A percentile compares a stretch with the other conserved stretches of the same genome.
These are phyloP conservation scores for Ceratobasidium papillatum DNA, from an alignment of 1,284 basidiomycete genomes.

Conservation along the genomic window DNA sequence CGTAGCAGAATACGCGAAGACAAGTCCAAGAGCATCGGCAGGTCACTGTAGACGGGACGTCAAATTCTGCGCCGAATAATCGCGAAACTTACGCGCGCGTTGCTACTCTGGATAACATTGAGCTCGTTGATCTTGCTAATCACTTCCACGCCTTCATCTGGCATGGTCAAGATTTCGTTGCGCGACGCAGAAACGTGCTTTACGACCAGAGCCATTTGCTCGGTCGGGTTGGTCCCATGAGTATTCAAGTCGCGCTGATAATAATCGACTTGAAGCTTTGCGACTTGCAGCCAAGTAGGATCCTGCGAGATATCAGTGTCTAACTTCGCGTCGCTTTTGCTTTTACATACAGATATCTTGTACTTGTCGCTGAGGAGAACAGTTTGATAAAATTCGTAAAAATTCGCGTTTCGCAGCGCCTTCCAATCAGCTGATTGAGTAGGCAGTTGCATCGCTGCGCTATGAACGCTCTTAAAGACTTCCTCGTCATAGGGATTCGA, in stretches of 20 bases:
- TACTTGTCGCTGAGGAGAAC: constrained; percentile 26
- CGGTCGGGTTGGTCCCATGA: constrained; percentile 16
- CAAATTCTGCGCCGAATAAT: not conserved
- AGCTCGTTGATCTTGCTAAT: constrained; percentile 35
- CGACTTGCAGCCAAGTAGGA: constrained; percentile 30
- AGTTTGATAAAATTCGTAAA: constrained; percentile 39
- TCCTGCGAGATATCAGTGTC: not conserved
- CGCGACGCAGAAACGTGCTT: constrained; percentile 31
- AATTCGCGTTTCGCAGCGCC: constrained; percentile 29
- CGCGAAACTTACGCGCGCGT: constrained; percentile 4
- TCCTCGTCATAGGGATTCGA: constrained; percentile 6
- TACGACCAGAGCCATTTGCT: constrained; percentile 33
- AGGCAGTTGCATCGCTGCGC: constrained; percentile 22
- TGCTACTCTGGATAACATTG: constrained; percentile 23
- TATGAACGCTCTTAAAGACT: constrained; percentile 15
- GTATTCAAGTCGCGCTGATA: constrained; percentile 22
- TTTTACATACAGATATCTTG: constrained; percentile 9
- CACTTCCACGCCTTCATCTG: constrained; percentile 18
- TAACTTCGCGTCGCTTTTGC: not conserved
- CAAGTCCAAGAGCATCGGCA: constrained; percentile 28
- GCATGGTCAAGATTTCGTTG: constrained; percentile 32
- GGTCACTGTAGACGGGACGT: constrained; percentile 8
- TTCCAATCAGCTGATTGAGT: constrained; percentile 37
- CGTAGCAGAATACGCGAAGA: constrained; percentile 36
- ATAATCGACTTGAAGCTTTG: constrained; percentile 34